Evolutionary conservation across 352 stramenopile genomes (phyloP).

Genomic region (Phytopythium chamaehyphon): DNA sequence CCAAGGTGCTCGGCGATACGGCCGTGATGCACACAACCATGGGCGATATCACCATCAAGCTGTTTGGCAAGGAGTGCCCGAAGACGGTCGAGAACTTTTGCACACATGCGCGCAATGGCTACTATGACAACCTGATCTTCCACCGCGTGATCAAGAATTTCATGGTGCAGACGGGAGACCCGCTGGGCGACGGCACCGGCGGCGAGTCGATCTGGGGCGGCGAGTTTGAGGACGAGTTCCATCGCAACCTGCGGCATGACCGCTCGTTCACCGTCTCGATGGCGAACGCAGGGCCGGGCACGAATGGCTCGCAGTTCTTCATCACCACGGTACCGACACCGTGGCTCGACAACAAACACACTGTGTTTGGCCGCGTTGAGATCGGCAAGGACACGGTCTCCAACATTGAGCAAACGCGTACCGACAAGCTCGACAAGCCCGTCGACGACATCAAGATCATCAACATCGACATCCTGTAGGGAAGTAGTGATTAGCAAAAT

Average conservation of each 20-base stretch:
- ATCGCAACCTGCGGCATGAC: constrained; percentile 93
- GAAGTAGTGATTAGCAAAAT: background rate
- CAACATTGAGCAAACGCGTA: constrained; percentile 91
- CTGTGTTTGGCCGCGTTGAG: constrained; percentile 90
- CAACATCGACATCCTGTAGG: constrained; percentile 85
- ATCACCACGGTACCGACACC: constrained; percentile 97
- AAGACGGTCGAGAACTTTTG: constrained; percentile 98
- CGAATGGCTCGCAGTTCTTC: constrained; percentile 95
- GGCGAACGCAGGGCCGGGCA: constrained; percentile 91
- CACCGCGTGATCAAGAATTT: constrained; percentile 99
- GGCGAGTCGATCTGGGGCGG: constrained; percentile 99
- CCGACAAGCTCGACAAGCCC: constrained; percentile 81
- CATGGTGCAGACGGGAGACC: constrained; percentile 97
- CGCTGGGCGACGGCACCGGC: constrained; percentile 95
- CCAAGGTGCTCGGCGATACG: constrained; percentile 64
- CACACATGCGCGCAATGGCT: constrained; percentile 93
- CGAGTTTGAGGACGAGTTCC: constrained; percentile 99
- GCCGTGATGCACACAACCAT: constrained; percentile 97
- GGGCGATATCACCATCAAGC: constrained; percentile 97
- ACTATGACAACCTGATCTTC: constrained; percentile 99
- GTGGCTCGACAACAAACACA: constrained; percentile 97
- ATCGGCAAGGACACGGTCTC: constrained; percentile 97
- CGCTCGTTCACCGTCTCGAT: constrained; percentile 98
- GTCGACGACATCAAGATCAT: constrained; percentile 85
- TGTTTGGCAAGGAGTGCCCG: constrained; percentile 94